A percentile compares a stretch with the other conserved stretches of the same genome.
Evolutionary conservation across 2,329 filamentous ascomycete species (phyloP).

Genomic region (Parafenestella ontariensis): DNA sequence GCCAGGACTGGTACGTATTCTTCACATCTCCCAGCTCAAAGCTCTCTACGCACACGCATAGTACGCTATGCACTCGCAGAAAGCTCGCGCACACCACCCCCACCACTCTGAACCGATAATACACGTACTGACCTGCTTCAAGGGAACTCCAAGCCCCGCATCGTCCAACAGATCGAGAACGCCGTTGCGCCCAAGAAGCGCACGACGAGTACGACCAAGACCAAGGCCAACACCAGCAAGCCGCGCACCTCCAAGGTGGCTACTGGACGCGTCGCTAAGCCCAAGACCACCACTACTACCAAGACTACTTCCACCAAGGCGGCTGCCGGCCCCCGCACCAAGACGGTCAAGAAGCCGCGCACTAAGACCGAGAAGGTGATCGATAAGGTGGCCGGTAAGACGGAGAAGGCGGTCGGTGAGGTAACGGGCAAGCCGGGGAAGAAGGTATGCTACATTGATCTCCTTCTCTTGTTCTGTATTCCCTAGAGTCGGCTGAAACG

Average conservation of each 20-base stretch:
- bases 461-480: not conserved
- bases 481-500: not conserved
- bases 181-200: conserved; percentile 50
- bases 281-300: conserved; percentile 16
- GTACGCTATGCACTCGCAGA: not conserved
- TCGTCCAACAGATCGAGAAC: conserved; percentile 60
- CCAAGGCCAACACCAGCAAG: conserved; percentile 47
- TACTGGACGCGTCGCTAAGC: conserved; percentile 36
- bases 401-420: conserved; percentile 28
- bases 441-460: conserved; percentile 34
- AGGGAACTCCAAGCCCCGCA: conserved; percentile 57
- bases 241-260: conserved; percentile 48
- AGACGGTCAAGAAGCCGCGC: conserved; percentile 26
- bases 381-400: conserved; percentile 35
- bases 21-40: not conserved
- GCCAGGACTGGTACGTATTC: conserved; percentile 38
- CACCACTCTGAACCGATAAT: too few relatives aligned
- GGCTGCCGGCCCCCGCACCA: conserved; percentile 34
- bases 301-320: conserved; percentile 20
- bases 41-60: not conserved
- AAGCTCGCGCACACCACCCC: not conserved
- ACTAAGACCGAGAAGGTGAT: conserved; percentile 27
- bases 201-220: conserved; percentile 43
- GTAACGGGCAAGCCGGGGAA: conserved; percentile 36
- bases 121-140: too few relatives aligned